Base-by-base conservation (phyloP, 192 early-diverging fungal species). In the Umbelopsis vinacea region DNA sequence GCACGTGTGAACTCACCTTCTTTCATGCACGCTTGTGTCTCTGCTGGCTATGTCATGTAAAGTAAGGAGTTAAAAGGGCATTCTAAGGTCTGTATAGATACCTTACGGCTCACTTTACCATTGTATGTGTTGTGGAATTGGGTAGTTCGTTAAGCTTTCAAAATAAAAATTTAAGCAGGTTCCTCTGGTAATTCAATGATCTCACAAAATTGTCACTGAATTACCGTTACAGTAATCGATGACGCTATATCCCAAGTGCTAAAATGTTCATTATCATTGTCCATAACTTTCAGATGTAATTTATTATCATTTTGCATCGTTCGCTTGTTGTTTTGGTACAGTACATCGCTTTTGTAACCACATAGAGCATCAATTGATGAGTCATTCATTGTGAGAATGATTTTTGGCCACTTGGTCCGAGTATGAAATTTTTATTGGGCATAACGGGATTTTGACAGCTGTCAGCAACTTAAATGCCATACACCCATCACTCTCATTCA, bases 401-500 rank as follows among this genome's bases (percentile, higher is more conserved):
- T 6, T 50, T 50, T 50, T 21, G 4, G n/a, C 15, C 15, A 0
- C 46, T 46, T 46, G 1, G 46, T 15, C n/a, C 0, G n/a, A 50
- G 4, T 0, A 6, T 21, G 5, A 50, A 50, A 50, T 48, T 48
- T 48, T 48, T 48, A 6, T 40, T 3, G 38, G 38, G 12, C 47
- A 19, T 48, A n/a, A n/a, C 29, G 26, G 33, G 33, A 15, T 24
- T 23, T 14, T 55, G 53, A 55, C 53, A 55, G 53, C 53, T 29
- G 53, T 29, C 33, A 29, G 12, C 22, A 26, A 19, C 29, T 14
- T n/a, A 19, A 24, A 63, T 95, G 91, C 89, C 90, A 33, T 89
- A 97, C 76, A 94, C 93, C 4, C 86, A 90, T 66, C 97, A 99
- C 74, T 90, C 92, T 14, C 97, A 99, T 76, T 96, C 95, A 1